phyloP scores from a whole-genome alignment of 306 rosid genomes.

The Dryas alaskensis region DNA sequence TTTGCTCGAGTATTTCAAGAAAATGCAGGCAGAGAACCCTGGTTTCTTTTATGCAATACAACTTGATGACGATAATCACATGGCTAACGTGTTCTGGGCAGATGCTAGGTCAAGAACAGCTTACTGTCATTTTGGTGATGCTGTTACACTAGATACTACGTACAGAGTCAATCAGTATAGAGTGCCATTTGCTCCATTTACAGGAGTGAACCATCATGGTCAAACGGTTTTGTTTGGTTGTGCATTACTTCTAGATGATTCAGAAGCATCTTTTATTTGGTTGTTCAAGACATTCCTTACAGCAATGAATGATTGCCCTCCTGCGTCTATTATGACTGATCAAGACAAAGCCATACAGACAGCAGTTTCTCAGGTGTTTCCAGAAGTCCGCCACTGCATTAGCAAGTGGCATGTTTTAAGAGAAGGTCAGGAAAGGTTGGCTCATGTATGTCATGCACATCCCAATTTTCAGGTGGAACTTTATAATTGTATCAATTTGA shows the following conservation, averaged over 20 bases:
- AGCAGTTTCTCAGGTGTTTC: conserved; percentile 81
- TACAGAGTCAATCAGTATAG: conserved; percentile 64
- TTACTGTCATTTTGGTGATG: conserved; percentile 82
- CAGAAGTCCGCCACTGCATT: conserved; percentile 78
- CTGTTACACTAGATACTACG: conserved; percentile 68
- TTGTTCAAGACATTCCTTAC: conserved; percentile 78
- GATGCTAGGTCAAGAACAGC: conserved; percentile 91
- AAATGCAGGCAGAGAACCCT: conserved; percentile 92
- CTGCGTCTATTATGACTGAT: conserved; percentile 75
- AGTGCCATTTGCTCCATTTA: conserved; percentile 84
- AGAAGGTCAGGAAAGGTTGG: conserved; percentile 90
- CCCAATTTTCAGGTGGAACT: conserved; percentile 80
- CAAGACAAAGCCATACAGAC: conserved; percentile 71
- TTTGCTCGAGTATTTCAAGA: conserved; percentile 86
- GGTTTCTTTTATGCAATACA: conserved; percentile 92
- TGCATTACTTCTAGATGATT: conserved; percentile 84
- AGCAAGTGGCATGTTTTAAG: conserved; percentile 88
- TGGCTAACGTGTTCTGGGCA: conserved; percentile 86
- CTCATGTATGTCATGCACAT: conserved; percentile 63
- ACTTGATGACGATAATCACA: conserved; percentile 78
- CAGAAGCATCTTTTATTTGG: conserved; percentile 87
- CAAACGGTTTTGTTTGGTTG: conserved; percentile 85
- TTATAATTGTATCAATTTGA: conserved; percentile 82
- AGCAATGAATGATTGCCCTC: conserved; percentile 74
- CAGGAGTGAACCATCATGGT: conserved; percentile 91